A percentile compares a stretch with the other conserved stretches of the same genome.
These are phyloP conservation scores for Samsoniella hepiali DNA, from an alignment of 2,329 filamentous ascomycete genomes.

Conservation along the genomic window DNA sequence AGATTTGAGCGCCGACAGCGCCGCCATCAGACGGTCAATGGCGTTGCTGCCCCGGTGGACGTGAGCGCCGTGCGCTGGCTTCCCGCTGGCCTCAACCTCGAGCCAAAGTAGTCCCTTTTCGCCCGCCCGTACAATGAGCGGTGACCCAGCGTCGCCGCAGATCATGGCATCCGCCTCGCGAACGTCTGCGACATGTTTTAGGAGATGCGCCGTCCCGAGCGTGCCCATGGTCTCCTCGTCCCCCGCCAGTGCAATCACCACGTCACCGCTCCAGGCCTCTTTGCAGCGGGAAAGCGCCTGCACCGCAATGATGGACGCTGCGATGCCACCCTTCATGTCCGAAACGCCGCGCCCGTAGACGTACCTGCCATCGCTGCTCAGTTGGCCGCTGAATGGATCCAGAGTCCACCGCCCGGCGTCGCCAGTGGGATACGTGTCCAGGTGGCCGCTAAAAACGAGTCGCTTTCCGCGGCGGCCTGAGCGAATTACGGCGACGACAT, in stretches of 20 bases:
- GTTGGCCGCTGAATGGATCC: too few species aligned
- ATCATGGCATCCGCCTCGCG: constrained; percentile 18
- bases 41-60: constrained; percentile 19
- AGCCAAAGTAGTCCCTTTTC: constrained; percentile 22
- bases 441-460: constrained; percentile 20
- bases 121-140: constrained; percentile 16
- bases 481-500: constrained; percentile 17
- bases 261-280: constrained; percentile 15
- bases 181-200: constrained; percentile 13
- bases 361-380: constrained; percentile 9
- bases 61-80: constrained; percentile 19
- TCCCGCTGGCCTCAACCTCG: constrained; percentile 16
- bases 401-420: constrained; percentile 14
- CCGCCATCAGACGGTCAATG: constrained; percentile 17
- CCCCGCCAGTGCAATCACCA: constrained; percentile 19
- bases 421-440: constrained; percentile 19
- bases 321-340: constrained; percentile 21
- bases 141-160: constrained; percentile 19
- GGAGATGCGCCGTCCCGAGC: constrained; percentile 16
- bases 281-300: constrained; percentile 3
- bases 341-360: constrained; percentile 19
- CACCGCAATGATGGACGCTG: constrained; percentile 18
- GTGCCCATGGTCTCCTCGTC: constrained; percentile 21
- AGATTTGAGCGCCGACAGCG: constrained; percentile 9
- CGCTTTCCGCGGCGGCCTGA: constrained; percentile 10